These are phyloP conservation scores for Geotrichum restrictum DNA, from an alignment of 1,139 yeast species.

Conservation along the genomic window DNA sequence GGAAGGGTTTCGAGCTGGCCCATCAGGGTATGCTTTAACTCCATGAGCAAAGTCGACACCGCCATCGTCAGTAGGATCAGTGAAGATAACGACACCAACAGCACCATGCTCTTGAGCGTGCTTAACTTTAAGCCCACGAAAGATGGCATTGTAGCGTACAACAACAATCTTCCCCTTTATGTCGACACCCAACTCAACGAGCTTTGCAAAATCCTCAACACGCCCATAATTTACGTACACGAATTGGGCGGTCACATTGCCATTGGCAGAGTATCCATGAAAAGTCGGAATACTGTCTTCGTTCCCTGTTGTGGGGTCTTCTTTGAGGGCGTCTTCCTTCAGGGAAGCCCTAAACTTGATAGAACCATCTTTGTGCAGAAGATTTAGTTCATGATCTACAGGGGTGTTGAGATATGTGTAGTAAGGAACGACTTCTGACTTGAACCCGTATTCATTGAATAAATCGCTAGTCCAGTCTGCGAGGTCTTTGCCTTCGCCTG, in stretches of 20 bases:
- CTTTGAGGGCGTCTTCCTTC: conserved; percentile 64
- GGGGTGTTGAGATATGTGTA: conserved; percentile 64
- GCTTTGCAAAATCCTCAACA: conserved; percentile 48
- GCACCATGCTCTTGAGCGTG: conserved; percentile 65
- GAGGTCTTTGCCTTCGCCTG: conserved; percentile 62
- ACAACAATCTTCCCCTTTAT: conserved; percentile 54
- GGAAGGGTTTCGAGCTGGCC: conserved; percentile 66
- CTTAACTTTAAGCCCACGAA: conserved; percentile 64
- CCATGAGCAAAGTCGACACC: conserved; percentile 49
- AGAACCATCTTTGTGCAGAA: conserved; percentile 40
- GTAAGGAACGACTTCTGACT: conserved; percentile 51
- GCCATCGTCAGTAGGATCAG: conserved; percentile 67
- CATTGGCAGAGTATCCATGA: conserved; percentile 66
- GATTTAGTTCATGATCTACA: conserved; percentile 48
- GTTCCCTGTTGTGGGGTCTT: conserved; percentile 64
- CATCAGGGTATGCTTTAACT: conserved; percentile 56
- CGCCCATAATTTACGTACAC: conserved; percentile 63
- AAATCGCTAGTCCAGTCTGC: conserved; percentile 64
- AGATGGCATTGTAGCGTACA: conserved; percentile 56
- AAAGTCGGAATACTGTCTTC: conserved; percentile 53
- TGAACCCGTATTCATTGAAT: conserved; percentile 60
- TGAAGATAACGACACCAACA: conserved; percentile 54
- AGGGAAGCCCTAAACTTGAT: conserved; percentile 59
- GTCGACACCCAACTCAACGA: conserved; percentile 46
- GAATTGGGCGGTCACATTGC: conserved; percentile 57